Conservation (phyloP, 257 asterid genomes). For the Lycium barbarum region DNA sequence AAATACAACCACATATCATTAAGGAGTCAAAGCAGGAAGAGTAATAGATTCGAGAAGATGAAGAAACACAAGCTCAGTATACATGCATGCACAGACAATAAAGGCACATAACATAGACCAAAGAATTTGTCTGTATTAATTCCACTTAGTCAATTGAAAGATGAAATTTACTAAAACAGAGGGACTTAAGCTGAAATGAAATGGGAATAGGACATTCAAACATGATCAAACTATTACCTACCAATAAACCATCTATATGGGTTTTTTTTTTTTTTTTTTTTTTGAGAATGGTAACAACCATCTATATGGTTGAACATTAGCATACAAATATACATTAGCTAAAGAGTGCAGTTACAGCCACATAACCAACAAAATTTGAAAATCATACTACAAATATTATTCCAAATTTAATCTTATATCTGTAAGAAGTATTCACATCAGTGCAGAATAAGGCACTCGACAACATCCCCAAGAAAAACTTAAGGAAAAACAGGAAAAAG, state of each 20-base stretch:
- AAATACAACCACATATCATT: not conserved
- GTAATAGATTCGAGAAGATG: not conserved
- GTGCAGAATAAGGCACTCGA: not conserved
- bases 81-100: too few relatives aligned
- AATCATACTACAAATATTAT: conserved; percentile 3
- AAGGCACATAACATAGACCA: conserved; percentile 13
- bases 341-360: not conserved
- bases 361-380: conserved; percentile 7
- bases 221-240: not conserved
- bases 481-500: not conserved
- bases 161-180: not conserved
- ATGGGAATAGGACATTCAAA: conserved; percentile 10
- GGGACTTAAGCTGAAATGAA: conserved; percentile 5
- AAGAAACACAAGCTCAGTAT: not conserved
- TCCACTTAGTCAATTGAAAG: not conserved
- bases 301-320: conserved; percentile 17
- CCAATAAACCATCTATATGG: not conserved
- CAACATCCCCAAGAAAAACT: not conserved
- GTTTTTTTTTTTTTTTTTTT: too few relatives aligned
- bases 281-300: not conserved
- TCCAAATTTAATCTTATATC: not conserved
- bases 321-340: not conserved
- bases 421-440: not conserved
- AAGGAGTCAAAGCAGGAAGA: not conserved
- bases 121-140: not conserved